A percentile compares a stretch with the other conserved stretches of the same genome.
phyloP scores from a whole-genome alignment of 2,329 filamentous ascomycete genomes.

The Aspergillus hiratsukae region DNA sequence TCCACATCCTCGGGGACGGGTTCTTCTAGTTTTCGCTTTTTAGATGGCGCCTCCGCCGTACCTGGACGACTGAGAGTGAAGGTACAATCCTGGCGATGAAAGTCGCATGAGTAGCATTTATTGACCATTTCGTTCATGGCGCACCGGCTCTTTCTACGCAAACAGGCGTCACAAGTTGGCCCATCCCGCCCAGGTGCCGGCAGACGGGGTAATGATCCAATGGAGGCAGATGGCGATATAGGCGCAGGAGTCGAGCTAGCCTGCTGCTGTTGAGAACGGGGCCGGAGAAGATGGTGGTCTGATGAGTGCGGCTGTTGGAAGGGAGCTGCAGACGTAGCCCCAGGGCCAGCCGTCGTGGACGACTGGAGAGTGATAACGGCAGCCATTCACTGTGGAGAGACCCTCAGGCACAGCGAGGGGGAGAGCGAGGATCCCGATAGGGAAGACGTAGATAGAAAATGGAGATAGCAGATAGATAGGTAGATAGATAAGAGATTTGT shows the following conservation, averaged over 20 bases:
- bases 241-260: constrained; percentile 17
- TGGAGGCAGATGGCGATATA: constrained; percentile 13
- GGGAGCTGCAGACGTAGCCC: constrained; percentile 16
- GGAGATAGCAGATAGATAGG: constrained; percentile 1
- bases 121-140: constrained; percentile 42
- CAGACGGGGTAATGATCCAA: constrained; percentile 24
- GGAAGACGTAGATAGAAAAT: constrained; percentile 6
- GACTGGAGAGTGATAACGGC: constrained; percentile 40
- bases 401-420: neutral
- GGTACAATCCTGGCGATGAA: constrained; percentile 42
- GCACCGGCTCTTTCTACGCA: constrained; percentile 40
- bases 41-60: constrained; percentile 23
- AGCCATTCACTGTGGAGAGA: constrained; percentile 25
- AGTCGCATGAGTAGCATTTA: constrained; percentile 43
- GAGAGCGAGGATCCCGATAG: constrained; percentile 2
- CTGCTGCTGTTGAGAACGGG: constrained; percentile 20
- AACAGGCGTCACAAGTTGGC: constrained; percentile 40
- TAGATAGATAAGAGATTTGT: constrained; percentile 6
- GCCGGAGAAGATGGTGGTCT: constrained; percentile 20
- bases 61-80: constrained; percentile 27
- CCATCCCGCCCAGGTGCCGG: constrained; percentile 31
- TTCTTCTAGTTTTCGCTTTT: constrained; percentile 40
- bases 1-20: constrained; percentile 23
- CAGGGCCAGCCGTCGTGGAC: constrained; percentile 28
- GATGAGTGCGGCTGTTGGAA: constrained; percentile 23